Base-by-base conservation (phyloP, 768 basidiomycete genomes). In the Termitomyces sp. region DNA sequence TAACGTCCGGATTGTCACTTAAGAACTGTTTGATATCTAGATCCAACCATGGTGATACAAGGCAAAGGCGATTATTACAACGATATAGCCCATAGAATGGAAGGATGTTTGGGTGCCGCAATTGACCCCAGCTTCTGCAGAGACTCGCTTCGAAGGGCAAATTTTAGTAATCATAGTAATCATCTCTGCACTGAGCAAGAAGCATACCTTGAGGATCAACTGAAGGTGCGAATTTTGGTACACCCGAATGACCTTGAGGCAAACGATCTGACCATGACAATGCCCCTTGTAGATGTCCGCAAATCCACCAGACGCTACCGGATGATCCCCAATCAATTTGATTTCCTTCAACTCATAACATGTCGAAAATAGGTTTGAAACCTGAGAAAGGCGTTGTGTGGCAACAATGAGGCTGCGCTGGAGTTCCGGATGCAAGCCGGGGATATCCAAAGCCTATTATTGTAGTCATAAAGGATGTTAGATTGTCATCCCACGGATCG, bases 61-160 rank as follows among this genome's bases (percentile, higher is more conserved):
- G 63, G 44, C 68, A 68, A 12, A 70, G 54, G 12, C 43, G 48
- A 38, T 69, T 65, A 20, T 54, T 52, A 4, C 65, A 40, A 1
- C 70, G 70, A 16, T 68, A 67, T 36, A 75, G 70, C 0, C 73
- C 72, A 13, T 68, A 68, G 45, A 75, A 73, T 0, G 73, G 73
- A 6, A 73, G 61, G 2, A 75, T 56, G 52, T 57, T 57, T 3
- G 16, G 25, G 22, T 57, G 56, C 2, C 38, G 53, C 25, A 57
- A 35, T n/a, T 53, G 52, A 7, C 52, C 42, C 56, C 56, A 57
- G 27, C 41, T 31, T 50, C 52, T 32, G 18, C 29, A 3, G 5
- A 29, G 29, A 29, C 3, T 29, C 29, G 29, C 29, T 29, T 29
- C 9, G 29, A 29, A 29, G 3, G 29, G n/a, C n/a, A n/a, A n/a